Evolutionary conservation across 352 stramenopile genomes (phyloP).

Genomic region (Thraustochytrium striatum): DNA sequence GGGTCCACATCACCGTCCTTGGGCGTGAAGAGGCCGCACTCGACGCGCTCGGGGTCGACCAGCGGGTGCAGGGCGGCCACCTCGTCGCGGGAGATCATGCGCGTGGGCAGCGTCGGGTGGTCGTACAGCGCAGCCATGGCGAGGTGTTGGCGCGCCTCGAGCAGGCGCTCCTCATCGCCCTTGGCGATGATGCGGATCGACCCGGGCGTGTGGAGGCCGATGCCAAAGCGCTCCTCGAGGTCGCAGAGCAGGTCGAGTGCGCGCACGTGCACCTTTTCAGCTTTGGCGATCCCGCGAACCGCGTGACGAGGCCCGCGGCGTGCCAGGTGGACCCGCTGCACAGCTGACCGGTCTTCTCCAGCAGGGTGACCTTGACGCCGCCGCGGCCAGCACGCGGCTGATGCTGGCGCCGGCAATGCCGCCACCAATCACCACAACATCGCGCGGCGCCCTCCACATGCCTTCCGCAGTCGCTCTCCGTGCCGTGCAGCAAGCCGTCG

Average conservation of each 20-base stretch:
- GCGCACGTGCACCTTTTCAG: slow-evolving; percentile 54
- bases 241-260: slow-evolving; percentile 49
- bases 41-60: not conserved
- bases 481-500: too few species aligned
- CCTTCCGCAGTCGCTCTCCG: too few species aligned
- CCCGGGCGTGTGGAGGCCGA: slow-evolving; percentile 34
- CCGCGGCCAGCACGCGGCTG: slow-evolving; percentile 47
- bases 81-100: slow-evolving; percentile 12
- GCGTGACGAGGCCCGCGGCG: slow-evolving; percentile 52
- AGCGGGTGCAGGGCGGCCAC: slow-evolving; percentile 30
- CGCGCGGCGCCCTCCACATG: slow-evolving; percentile 1
- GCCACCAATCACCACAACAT: slow-evolving; percentile 52
- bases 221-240: slow-evolving; percentile 11
- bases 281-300: slow-evolving; percentile 53
- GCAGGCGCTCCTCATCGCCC: slow-evolving; percentile 18
- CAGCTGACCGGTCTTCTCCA: slow-evolving; percentile 52
- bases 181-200: slow-evolving; percentile 45
- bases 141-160: slow-evolving; percentile 41
- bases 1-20: slow-evolving; percentile 47
- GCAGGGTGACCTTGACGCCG: slow-evolving; percentile 51
- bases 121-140: slow-evolving; percentile 48
- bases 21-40: slow-evolving; percentile 42
- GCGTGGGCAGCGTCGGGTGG: slow-evolving; percentile 17
- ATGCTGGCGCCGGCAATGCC: slow-evolving; percentile 53
- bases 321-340: slow-evolving; percentile 53